Evolutionary conservation across 2,329 filamentous ascomycete genomes (phyloP).

Genomic region (Phyllosticta paracitricarpa): DNA sequence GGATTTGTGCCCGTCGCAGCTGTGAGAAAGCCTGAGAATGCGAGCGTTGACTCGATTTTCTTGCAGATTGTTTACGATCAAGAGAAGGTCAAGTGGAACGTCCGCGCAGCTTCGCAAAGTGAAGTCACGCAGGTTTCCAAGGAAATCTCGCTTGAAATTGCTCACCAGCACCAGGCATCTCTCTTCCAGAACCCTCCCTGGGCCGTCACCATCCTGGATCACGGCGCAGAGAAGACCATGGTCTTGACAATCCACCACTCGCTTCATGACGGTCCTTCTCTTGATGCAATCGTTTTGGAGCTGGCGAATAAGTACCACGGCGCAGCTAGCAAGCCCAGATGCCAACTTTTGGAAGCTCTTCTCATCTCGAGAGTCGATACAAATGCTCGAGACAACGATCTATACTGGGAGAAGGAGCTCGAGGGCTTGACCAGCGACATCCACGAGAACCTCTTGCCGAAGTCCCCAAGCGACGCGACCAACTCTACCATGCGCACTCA

Average conservation of each 20-base stretch:
- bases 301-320: conserved; percentile 17
- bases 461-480: background rate
- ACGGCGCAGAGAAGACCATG: conserved; percentile 19
- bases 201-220: conserved; percentile 26
- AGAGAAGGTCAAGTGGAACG: conserved; percentile 19
- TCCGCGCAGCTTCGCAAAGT: conserved; percentile 11
- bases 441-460: conserved; percentile 13
- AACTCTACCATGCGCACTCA: background rate
- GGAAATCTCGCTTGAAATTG: conserved; percentile 14
- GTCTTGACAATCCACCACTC: conserved; percentile 29
- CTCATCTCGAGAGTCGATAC: conserved; percentile 16
- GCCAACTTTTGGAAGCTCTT: conserved; percentile 21
- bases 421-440: conserved; percentile 15
- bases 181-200: conserved; percentile 26
- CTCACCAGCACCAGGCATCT: conserved; percentile 15
- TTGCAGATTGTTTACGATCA: conserved; percentile 22
- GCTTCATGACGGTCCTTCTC: conserved; percentile 24
- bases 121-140: conserved; percentile 15
- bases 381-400: conserved; percentile 8
- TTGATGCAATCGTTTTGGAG: conserved; percentile 21
- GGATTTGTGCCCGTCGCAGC: conserved; percentile 26
- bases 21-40: conserved; percentile 6
- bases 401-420: conserved; percentile 20
- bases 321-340: conserved; percentile 14
- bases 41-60: conserved; percentile 13